phyloP scores from a whole-genome alignment of 2,329 filamentous ascomycete genomes.

The Colletotrichum siamense region DNA sequence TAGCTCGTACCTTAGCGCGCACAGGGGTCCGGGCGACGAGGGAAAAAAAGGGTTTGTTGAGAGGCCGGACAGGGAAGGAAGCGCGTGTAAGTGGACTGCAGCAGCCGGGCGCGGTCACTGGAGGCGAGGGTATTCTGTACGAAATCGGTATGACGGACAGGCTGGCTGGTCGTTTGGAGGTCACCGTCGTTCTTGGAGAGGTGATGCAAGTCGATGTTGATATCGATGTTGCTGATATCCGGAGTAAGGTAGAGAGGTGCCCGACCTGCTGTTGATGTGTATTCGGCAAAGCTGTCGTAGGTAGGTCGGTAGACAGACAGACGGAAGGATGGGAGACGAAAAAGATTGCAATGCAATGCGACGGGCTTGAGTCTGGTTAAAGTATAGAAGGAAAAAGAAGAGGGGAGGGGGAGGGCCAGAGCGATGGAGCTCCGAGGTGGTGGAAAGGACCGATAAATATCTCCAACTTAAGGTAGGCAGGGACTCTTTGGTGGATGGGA shows the following conservation, averaged over 20 bases:
- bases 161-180: neutral
- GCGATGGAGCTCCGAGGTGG: slow-evolving; percentile 16
- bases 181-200: neutral
- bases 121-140: neutral
- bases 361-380: slow-evolving; percentile 7
- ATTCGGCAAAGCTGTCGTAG: neutral
- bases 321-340: neutral
- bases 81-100: slow-evolving; percentile 14
- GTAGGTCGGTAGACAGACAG: neutral
- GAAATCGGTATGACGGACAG: neutral
- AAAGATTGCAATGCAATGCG: neutral
- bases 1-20: slow-evolving; percentile 18
- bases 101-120: neutral
- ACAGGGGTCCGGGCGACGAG: slow-evolving; percentile 5
- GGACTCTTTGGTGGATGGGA: neutral
- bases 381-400: slow-evolving; percentile 11
- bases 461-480: neutral
- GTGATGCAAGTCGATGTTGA: neutral
- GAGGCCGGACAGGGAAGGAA: slow-evolving; percentile 6
- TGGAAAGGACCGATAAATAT: slow-evolving; percentile 22
- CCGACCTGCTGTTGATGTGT: neutral
- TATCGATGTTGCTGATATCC: neutral
- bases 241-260: neutral
- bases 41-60: slow-evolving; percentile 16
- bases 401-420: slow-evolving; percentile 13